These are phyloP conservation scores for Pseudotulostoma volvatum DNA, from an alignment of 495 filamentous ascomycete genomes.

Conservation along the genomic window DNA sequence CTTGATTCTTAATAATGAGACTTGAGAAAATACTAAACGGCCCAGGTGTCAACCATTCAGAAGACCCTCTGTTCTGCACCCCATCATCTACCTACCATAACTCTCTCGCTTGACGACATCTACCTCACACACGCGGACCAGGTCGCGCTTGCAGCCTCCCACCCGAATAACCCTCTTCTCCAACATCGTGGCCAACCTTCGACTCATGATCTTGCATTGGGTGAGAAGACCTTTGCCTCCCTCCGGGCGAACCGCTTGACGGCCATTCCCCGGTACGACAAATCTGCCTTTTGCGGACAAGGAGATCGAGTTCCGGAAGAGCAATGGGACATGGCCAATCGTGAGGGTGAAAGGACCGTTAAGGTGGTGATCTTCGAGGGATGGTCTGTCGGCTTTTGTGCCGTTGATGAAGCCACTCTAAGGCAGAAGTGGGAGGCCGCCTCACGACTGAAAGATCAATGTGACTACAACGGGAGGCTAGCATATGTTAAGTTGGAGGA, in stretches of 20 bases:
- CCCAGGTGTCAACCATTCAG: conserved; percentile 46
- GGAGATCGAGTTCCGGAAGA: conserved; percentile 55
- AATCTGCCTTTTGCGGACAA: conserved; percentile 56
- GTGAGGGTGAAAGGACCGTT: conserved; percentile 30
- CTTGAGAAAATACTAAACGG: not conserved
- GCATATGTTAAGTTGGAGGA: conserved; percentile 48
- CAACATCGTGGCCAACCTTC: conserved; percentile 72
- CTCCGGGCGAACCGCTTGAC: conserved; percentile 36
- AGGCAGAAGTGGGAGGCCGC: conserved; percentile 40
- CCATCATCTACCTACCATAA: conserved; percentile 52
- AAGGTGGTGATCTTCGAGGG: conserved; percentile 74
- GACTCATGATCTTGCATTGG: conserved; percentile 69
- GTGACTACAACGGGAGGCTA: conserved; percentile 28
- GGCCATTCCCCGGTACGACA: conserved; percentile 69
- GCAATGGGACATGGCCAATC: conserved; percentile 49
- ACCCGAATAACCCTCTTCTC: conserved; percentile 58
- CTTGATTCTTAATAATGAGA: not conserved
- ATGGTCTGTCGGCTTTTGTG: conserved; percentile 78
- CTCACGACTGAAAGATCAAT: conserved; percentile 23
- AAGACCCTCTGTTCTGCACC: conserved; percentile 47
- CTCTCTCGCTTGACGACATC: conserved; percentile 82
- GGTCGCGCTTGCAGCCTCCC: conserved; percentile 41
- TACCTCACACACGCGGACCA: conserved; percentile 66
- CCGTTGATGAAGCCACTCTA: conserved; percentile 38
- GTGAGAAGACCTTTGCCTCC: conserved; percentile 41